Evolutionary conservation across 2,329 filamentous ascomycete species (phyloP).

Genomic region (Verticillium tricorpus): DNA sequence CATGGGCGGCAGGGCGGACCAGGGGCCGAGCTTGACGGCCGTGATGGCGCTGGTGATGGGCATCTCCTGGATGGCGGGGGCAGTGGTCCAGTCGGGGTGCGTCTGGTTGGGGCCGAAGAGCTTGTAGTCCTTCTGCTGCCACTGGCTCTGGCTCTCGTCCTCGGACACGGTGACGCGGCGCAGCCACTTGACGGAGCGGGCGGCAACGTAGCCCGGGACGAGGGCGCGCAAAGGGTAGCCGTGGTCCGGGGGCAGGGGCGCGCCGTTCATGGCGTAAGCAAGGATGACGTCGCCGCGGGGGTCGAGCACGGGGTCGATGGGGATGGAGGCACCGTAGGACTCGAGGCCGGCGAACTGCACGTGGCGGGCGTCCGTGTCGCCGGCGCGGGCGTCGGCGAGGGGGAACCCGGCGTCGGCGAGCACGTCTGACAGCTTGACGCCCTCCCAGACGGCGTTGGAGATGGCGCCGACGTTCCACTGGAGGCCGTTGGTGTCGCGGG

Average conservation of each 20-base stretch:
- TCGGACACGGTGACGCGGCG: conserved; percentile 59
- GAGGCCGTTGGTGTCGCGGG: conserved; percentile 48
- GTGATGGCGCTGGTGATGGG: conserved; percentile 66
- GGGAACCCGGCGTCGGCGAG: conserved; percentile 51
- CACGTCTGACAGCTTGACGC: conserved; percentile 50
- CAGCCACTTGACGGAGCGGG: conserved; percentile 66
- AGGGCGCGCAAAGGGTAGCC: conserved; percentile 60
- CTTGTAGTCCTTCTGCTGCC: conserved; percentile 66
- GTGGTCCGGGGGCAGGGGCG: conserved; percentile 58
- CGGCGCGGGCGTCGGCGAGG: conserved; percentile 28
- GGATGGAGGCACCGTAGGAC: conserved; percentile 58
- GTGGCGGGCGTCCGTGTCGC: conserved; percentile 38
- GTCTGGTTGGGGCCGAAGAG: conserved; percentile 61
- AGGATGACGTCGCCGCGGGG: conserved; percentile 60
- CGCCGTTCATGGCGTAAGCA: conserved; percentile 64
- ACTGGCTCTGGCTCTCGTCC: conserved; percentile 61
- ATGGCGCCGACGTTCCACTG: conserved; percentile 58
- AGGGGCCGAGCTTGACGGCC: conserved; percentile 36
- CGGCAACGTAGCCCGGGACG: conserved; percentile 62
- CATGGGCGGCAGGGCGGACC: conserved; percentile 12
- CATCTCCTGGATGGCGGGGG: conserved; percentile 63
- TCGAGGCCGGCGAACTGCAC: conserved; percentile 56
- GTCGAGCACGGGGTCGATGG: conserved; percentile 53
- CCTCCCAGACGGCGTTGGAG: conserved; percentile 55
- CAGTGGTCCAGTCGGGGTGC: conserved; percentile 57